phyloP scores from a whole-genome alignment of 305 asterid species.

The Fraxinus floribunda region DNA sequence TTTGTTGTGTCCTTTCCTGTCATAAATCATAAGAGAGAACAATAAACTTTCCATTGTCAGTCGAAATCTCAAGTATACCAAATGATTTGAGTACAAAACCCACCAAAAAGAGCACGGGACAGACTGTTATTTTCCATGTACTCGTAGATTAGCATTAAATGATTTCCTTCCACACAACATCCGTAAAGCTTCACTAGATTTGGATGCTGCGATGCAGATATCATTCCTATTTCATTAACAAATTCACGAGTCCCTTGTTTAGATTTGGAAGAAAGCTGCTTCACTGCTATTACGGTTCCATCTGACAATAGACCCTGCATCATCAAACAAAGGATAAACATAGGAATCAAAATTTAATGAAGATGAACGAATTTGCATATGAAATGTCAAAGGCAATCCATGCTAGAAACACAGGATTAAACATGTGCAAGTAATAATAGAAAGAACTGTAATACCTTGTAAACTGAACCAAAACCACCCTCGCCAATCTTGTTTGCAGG shows the following conservation, averaged over 20 bases:
- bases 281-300: slow-evolving; percentile 87
- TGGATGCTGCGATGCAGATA: slow-evolving; percentile 75
- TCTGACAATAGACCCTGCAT: slow-evolving; percentile 73
- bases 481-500: slow-evolving; percentile 87
- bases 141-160: slow-evolving; percentile 68
- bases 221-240: slow-evolving; percentile 86
- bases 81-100: slow-evolving; percentile 24
- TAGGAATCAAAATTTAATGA: background rate
- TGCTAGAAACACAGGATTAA: background rate
- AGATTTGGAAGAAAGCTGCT: slow-evolving; percentile 88
- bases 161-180: slow-evolving; percentile 90
- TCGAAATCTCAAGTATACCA: background rate
- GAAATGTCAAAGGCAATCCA: background rate
- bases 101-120: slow-evolving; percentile 84
- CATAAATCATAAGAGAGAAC: slow-evolving; percentile 7
- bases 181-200: slow-evolving; percentile 89
- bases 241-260: slow-evolving; percentile 89
- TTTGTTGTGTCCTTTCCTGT: slow-evolving; percentile 51
- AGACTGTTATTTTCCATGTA: slow-evolving; percentile 91
- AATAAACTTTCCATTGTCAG: slow-evolving; percentile 2
- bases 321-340: slow-evolving; percentile 1
- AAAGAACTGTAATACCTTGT: slow-evolving; percentile 54
- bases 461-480: slow-evolving; percentile 94
- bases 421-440: background rate
- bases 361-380: background rate